Percentiles rank a stretch among this genome's conserved stretches.
Evolutionary conservation across 352 stramenopile genomes (phyloP).

Genomic region (Pythium brassicae): DNA sequence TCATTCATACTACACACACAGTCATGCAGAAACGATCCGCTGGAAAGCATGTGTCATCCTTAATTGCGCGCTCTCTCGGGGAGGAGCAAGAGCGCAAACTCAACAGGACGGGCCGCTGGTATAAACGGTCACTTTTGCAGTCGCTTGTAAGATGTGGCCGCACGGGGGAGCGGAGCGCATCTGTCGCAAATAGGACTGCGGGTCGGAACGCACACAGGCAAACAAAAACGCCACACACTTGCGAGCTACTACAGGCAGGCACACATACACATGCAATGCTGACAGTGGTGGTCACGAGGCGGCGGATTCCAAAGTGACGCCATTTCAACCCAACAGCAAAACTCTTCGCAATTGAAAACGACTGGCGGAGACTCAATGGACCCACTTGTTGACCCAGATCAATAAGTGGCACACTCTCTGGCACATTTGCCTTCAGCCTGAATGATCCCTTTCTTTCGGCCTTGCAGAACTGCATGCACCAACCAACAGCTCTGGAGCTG

Average conservation of each 20-base stretch:
- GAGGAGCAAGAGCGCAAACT: slow-evolving; percentile 73
- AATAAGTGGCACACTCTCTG: background rate
- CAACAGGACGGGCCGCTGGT: slow-evolving; percentile 79
- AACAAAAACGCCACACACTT: background rate
- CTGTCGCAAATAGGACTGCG: slow-evolving; percentile 86
- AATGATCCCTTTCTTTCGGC: background rate
- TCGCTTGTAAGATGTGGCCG: slow-evolving; percentile 81
- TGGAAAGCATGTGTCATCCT: slow-evolving; percentile 53
- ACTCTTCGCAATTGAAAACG: slow-evolving; percentile 11
- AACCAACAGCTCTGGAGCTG: background rate
- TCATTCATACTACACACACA: background rate
- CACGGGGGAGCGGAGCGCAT: slow-evolving; percentile 49
- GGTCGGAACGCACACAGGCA: background rate
- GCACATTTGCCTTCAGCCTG: background rate
- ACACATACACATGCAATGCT: too few relatives aligned
- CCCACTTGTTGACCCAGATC: slow-evolving; percentile 5
- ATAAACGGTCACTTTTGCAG: slow-evolving; percentile 84
- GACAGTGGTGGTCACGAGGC: too few relatives aligned
- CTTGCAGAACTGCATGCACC: background rate
- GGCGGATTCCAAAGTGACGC: too few relatives aligned
- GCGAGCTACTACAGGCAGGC: background rate
- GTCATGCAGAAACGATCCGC: background rate
- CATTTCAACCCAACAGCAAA: too few relatives aligned
- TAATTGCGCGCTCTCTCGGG: slow-evolving; percentile 74
- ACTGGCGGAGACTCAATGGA: slow-evolving; percentile 6